Percentiles rank a stretch among this genome's conserved stretches.
Evolutionary conservation across 129 eudicot genomes (phyloP).

Genomic region (Flaveria linearis): DNA sequence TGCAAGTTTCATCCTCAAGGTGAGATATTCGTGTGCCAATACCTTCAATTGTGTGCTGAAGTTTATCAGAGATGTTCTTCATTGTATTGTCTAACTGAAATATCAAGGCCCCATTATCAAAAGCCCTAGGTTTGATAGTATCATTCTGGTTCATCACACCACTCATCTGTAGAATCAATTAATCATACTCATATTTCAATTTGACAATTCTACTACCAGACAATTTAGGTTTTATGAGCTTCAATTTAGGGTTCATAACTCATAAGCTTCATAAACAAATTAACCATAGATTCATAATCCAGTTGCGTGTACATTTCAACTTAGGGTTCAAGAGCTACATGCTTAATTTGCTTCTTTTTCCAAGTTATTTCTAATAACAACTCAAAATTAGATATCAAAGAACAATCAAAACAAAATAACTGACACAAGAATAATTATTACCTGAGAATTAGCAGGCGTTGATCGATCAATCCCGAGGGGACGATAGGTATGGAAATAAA

Average conservation of each 20-base stretch:
- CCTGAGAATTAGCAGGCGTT: slow-evolving; percentile 23
- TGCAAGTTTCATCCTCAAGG: slow-evolving; percentile 32
- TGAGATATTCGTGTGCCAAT: slow-evolving; percentile 21
- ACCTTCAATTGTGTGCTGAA: slow-evolving; percentile 32
- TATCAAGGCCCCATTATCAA: slow-evolving; percentile 21
- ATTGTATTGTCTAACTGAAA: slow-evolving; percentile 28
- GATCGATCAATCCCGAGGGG: slow-evolving; percentile 12
- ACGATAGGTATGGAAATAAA: slow-evolving; percentile 25
- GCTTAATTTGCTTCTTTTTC: slow-evolving; percentile 2
- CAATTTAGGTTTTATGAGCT: slow-evolving; percentile 9
- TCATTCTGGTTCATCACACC: slow-evolving; percentile 22
- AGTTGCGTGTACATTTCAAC: background rate
- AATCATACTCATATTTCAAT: slow-evolving; percentile 10
- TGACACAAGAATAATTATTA: slow-evolving; percentile 7
- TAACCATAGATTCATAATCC: background rate
- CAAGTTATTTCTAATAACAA: background rate
- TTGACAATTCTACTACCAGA: background rate
- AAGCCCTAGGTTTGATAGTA: slow-evolving; percentile 9
- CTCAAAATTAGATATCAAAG: background rate
- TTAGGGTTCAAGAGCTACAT: slow-evolving; percentile 26
- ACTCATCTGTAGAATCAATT: slow-evolving; percentile 22
- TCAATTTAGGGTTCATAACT: slow-evolving; percentile 11
- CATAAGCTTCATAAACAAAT: slow-evolving; percentile 3
- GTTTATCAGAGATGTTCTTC: slow-evolving; percentile 26
- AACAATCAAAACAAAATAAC: background rate